These are phyloP conservation scores for sunflower (Helianthus annuus) DNA, from an alignment of 129 eudicot genomes.

Conservation along the genomic window DNA sequence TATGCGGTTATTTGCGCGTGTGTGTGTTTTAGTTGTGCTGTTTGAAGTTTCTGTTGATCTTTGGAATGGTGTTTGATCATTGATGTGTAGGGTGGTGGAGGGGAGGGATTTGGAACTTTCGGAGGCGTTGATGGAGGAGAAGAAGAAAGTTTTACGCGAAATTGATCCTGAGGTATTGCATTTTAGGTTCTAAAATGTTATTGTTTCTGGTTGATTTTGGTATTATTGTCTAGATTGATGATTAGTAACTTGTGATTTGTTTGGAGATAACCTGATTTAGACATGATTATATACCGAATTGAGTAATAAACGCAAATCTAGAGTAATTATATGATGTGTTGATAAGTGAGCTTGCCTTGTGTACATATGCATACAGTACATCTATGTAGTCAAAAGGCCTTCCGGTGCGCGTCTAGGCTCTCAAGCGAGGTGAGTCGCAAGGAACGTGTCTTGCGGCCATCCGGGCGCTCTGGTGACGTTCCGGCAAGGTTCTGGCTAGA, in stretches of 20 bases:
- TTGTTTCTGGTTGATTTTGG: not conserved
- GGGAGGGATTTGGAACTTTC: constrained; percentile 25
- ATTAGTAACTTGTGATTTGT: not conserved
- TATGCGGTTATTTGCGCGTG: constrained; percentile 9
- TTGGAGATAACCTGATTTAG: not conserved
- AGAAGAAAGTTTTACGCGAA: constrained; percentile 55
- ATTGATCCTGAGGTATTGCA: constrained; percentile 87
- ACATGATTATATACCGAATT: not conserved
- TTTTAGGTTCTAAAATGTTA: not conserved
- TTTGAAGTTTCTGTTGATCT: constrained; percentile 19
- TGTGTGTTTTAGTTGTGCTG: not conserved
- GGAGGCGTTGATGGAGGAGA: constrained; percentile 51
- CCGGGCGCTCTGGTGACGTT: no score
- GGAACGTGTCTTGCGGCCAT: no score
- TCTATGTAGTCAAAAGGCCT: no score
- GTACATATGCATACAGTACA: not conserved
- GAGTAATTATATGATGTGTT: not conserved
- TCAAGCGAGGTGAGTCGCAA: no score
- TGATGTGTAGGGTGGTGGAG: constrained; percentile 45
- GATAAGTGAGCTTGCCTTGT: not conserved
- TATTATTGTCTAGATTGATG: constrained; percentile 1
- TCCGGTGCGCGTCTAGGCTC: no score
- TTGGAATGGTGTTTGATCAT: constrained; percentile 22
- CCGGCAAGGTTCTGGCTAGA: no score
- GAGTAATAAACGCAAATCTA: not conserved